These are phyloP conservation scores for Cordyceps militaris DNA, from an alignment of 2,329 filamentous ascomycete genomes.

Conservation along the genomic window DNA sequence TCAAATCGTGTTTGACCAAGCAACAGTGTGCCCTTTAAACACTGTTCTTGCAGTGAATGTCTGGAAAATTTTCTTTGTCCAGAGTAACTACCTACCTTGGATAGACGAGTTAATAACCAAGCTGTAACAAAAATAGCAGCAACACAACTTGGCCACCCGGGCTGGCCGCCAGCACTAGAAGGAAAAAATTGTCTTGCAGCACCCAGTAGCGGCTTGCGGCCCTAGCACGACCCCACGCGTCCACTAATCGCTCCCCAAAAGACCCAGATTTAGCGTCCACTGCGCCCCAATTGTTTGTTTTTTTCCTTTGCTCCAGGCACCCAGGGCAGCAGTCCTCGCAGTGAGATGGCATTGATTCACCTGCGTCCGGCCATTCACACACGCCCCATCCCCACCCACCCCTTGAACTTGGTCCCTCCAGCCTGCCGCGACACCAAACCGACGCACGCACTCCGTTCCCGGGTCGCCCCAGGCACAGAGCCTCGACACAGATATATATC, in stretches of 20 bases:
- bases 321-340: not conserved
- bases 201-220: not conserved
- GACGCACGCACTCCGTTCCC: slow-evolving; percentile 7
- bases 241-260: slow-evolving; percentile 4
- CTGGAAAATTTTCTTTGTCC: too few species aligned
- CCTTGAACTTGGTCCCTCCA: not conserved
- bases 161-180: not conserved
- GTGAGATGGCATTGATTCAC: not conserved
- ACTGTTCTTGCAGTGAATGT: too few species aligned
- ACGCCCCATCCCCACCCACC: not conserved
- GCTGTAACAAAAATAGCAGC: not conserved
- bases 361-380: not conserved
- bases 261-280: slow-evolving; percentile 7
- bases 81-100: not conserved
- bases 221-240: not conserved
- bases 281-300: not conserved
- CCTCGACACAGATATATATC: slow-evolving; percentile 12
- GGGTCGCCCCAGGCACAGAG: not conserved
- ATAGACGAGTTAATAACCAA: not conserved
- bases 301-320: not conserved
- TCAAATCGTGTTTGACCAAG: too few species aligned
- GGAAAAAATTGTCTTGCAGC: not conserved
- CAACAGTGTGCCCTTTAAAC: too few species aligned
- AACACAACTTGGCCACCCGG: not conserved
- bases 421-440: not conserved